Base-by-base conservation (phyloP, 306 rosid species). In the Cucurbita pepo region DNA sequence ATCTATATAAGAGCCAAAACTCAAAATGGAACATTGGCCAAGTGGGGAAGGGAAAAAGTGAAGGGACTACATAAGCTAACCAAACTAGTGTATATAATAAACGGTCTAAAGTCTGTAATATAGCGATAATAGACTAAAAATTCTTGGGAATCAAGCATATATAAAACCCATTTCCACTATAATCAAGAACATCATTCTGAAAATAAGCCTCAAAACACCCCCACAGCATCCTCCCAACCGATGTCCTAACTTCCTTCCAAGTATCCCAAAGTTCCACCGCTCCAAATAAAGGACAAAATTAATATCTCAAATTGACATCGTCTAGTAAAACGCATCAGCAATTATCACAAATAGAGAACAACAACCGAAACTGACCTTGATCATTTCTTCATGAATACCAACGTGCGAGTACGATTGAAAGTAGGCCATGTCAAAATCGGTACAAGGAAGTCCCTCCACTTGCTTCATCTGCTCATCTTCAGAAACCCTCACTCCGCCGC, bases 341-440 rank as follows among this genome's bases (percentile, higher is more conserved):
- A 66, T 66, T 66, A 5, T 66, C 72, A 44, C 19, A 9, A 15
- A 48, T 21, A 62, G 37, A 47, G 25, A 21, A 38, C 7, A 43
- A 5, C 4, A n/a, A 10, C 64, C 56, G 11, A 44, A 56, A 40
- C 14, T 36, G 69, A 89, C 98, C 98, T 94, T 94, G 82, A 94
- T 90, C 98, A 94, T 94, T 76, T 89, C 98, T 74, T 94, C 95
- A 77, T 94, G 98, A 78, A 94, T 89, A 16, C 98, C 98, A 52
- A 94, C 95, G 82, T 94, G 96, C 22, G 98, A 85, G 76, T 94
- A 94, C 56, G 98, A 90, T 69, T 89, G 91, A 77, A 94, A 94
- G 78, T 94, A 94, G 56, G 97, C 98, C 85, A 82, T 80, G 82
- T 94, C 98, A 72, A 89, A 90, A 80, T 90, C 98, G 14, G 98